A percentile compares a stretch with the other conserved stretches of the same genome.
phyloP scores from a whole-genome alignment of 257 asterid species.

The Nicotiana obtusifolia region DNA sequence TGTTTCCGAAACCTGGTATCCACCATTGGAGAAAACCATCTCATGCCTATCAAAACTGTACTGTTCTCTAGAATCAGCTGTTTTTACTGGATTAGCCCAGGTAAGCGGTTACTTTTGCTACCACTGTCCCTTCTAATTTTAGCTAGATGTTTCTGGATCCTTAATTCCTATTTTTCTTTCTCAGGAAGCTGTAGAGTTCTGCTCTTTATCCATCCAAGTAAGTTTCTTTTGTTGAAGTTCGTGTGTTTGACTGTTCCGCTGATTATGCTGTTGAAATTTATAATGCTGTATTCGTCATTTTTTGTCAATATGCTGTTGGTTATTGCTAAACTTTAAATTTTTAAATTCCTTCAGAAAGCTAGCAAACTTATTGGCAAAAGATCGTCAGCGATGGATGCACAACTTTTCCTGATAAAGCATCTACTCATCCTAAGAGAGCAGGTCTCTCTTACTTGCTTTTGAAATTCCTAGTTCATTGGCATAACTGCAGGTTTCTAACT shows the following conservation, averaged over 20 bases:
- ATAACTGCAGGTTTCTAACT: conserved; percentile 19
- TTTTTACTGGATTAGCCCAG: conserved; percentile 98
- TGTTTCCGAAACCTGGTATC: conserved; percentile 77
- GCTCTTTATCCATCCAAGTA: conserved; percentile 89
- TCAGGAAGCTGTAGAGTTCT: conserved; percentile 96
- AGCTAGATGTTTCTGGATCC: neutral
- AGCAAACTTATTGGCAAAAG: conserved; percentile 66
- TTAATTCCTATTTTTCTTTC: conserved; percentile 20
- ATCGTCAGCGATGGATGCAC: conserved; percentile 88
- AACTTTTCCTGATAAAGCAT: conserved; percentile 85
- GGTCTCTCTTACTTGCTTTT: conserved; percentile 17
- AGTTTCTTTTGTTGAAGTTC: conserved; percentile 17
- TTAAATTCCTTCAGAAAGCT: conserved; percentile 68
- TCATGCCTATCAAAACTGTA: conserved; percentile 88
- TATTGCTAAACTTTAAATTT: conserved; percentile 9
- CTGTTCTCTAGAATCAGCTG: conserved; percentile 77
- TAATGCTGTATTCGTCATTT: conserved; percentile 6
- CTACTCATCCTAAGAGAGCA: conserved; percentile 94
- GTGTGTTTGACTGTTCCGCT: neutral
- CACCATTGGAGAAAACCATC: conserved; percentile 96
- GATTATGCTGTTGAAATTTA: conserved; percentile 9
- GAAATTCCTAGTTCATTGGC: neutral
- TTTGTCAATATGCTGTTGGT: conserved; percentile 21
- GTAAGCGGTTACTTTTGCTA: conserved; percentile 31
- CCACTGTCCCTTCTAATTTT: neutral